Evolutionary conservation across 176 grass and related monocot species (phyloP).

Genomic region (Echinochloa phyllopogon): DNA sequence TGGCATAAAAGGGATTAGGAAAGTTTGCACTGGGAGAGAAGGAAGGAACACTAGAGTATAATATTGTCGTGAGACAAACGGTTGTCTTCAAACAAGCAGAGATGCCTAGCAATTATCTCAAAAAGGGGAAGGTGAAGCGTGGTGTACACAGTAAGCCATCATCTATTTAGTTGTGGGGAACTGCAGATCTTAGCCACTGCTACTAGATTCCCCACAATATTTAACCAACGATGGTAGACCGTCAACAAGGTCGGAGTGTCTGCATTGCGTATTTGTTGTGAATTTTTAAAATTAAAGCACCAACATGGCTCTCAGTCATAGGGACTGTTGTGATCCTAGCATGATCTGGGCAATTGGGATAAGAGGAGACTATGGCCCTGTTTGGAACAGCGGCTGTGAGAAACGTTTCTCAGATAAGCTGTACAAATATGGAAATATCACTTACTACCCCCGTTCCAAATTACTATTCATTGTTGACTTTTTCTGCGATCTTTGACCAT

Average conservation of each 20-base stretch:
- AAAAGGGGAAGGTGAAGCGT: neutral
- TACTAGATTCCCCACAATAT: conserved; percentile 15
- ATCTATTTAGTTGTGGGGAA: neutral
- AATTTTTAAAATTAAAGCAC: neutral
- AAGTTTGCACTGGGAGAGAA: conserved; percentile 1
- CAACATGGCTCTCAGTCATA: neutral
- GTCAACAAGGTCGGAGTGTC: neutral
- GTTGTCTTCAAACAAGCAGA: neutral
- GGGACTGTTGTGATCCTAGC: neutral
- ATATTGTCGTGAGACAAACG: neutral
- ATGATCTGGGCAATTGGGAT: neutral
- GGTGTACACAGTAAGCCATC: neutral
- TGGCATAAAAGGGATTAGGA: neutral
- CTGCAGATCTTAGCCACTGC: neutral
- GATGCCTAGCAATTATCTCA: conserved; percentile 5
- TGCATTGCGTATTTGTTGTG: neutral
- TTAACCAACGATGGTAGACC: neutral
- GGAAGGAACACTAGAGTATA: neutral
- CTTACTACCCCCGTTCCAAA: too few relatives aligned
- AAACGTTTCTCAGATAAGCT: too few relatives aligned
- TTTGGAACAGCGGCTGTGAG: too few relatives aligned
- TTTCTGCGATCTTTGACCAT: too few relatives aligned
- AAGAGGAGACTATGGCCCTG: neutral
- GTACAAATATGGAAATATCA: too few relatives aligned
- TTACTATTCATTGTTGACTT: too few relatives aligned